A percentile compares a stretch with the other conserved stretches of the same genome.
Conservation (phyloP, 208 protist species). For the Trypanosoma cruzi region DNA sequence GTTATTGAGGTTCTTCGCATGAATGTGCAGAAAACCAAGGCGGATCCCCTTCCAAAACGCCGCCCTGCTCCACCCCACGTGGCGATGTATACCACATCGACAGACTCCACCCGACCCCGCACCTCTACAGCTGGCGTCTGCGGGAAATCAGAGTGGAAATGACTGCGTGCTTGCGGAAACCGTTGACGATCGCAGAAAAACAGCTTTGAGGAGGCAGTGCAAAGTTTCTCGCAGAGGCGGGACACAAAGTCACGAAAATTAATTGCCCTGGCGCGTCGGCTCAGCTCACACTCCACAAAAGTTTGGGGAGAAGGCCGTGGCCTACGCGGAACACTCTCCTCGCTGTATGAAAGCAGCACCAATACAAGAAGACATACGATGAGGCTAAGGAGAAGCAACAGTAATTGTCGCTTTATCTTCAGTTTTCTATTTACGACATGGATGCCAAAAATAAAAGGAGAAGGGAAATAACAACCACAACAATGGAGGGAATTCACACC, state of each 20-base stretch:
- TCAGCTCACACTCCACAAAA: conserved; percentile 7
- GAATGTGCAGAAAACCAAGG: conserved; percentile 32
- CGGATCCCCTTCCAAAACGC: conserved; percentile 20
- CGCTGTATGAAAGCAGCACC: not conserved
- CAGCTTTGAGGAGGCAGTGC: not conserved
- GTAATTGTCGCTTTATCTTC: not conserved
- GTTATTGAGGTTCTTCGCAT: conserved; percentile 30
- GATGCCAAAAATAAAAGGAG: not conserved
- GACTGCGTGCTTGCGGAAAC: not conserved
- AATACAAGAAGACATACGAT: not conserved
- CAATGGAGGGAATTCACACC: no score
- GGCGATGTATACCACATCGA: conserved; percentile 20
- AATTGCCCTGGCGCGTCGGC: not conserved
- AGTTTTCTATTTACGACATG: not conserved
- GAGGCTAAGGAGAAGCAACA: not conserved
- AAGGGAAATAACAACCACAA: not conserved
- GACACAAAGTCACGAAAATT: conserved; percentile 4
- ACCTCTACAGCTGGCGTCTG: not conserved
- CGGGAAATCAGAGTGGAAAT: conserved; percentile 16
- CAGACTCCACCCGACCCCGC: not conserved
- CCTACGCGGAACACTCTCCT: not conserved
- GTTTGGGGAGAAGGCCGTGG: not conserved
- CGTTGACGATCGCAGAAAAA: conserved; percentile 12
- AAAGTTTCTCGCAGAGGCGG: not conserved
- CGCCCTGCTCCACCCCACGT: conserved; percentile 9